Base-by-base conservation (phyloP, 805 yeast genomes). In the Cyberlindnera japonica region DNA sequence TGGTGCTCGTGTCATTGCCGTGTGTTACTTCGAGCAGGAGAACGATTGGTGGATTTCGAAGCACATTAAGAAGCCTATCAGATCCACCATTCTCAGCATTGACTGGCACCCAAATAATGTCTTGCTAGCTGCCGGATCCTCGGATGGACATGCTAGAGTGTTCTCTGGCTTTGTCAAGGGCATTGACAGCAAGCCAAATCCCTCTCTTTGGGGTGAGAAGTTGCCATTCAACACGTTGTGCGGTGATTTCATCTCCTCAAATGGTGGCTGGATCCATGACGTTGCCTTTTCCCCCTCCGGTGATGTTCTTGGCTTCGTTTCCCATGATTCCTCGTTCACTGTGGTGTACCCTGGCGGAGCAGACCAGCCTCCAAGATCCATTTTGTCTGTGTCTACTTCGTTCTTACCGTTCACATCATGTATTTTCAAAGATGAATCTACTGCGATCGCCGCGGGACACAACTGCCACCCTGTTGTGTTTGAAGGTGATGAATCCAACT, bases 1-100 rank as follows among this genome's bases (percentile, higher is more conserved):
- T 3, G 88, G 96, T 34, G 97, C 96, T 33, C 72, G 98, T 45
- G 83, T 85, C 48, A 82, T 93, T 63, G 96, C 98, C 9, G 85
- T 93, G 36, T 93, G 99, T 69, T 93, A 90, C 67, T 93, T 84
- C 61, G 99, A 93, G 66, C 84, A 74, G 47, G 96, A 89, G 55
- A 93, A 91, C 62, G 96, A 93, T 62, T 93, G 99, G 99, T 93
- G 99, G 99, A 90, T 93, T 37, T 87, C 98, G 12, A 91, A 91
- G 65, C 99, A 91, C 67, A 83, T 93, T 65, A 90, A 90, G 70
- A 88, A 86, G 64, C 96, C 97, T n/a, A 71, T 93, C 54, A 81
- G 83, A 61, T 83, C 96, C 10, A 88, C 97, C 23, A 75, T 90
- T 51, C 72, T 90, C 50, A 72, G 84, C 33, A 71, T 91, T 41